These are phyloP conservation scores for Saprolegnia parasitica DNA, from an alignment of 352 stramenopile genomes.

Conservation along the genomic window DNA sequence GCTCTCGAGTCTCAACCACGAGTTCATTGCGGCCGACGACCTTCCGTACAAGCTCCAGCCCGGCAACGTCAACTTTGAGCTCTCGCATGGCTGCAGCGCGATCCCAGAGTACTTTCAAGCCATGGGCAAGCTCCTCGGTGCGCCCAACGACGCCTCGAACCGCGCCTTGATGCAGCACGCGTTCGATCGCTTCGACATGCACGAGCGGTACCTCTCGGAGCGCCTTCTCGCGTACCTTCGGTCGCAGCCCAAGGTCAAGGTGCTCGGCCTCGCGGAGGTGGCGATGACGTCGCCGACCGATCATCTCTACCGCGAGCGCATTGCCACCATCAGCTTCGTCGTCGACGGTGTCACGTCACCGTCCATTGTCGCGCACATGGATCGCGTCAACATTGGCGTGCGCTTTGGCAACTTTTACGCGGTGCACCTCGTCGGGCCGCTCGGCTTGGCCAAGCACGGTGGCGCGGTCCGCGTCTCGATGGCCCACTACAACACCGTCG, in stretches of 20 bases:
- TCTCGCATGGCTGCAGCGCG: conserved; percentile 7
- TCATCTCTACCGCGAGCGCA: background rate
- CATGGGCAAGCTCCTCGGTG: conserved; percentile 3
- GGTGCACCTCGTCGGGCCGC: conserved; percentile 10
- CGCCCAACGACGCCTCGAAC: background rate
- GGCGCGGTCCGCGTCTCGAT: conserved; percentile 28
- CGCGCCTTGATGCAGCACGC: conserved; percentile 17
- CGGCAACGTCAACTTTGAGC: conserved; percentile 27
- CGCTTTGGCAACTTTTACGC: conserved; percentile 26
- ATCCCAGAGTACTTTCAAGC: conserved; percentile 21
- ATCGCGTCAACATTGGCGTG: conserved; percentile 16
- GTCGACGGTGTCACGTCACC: conserved; percentile 16
- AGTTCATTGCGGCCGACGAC: conserved; percentile 24
- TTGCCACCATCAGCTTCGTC: conserved; percentile 23
- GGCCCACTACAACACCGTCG: conserved; percentile 29
- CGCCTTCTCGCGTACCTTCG: conserved; percentile 16
- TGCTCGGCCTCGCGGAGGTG: conserved; percentile 5
- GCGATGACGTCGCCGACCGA: background rate
- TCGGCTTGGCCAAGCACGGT: conserved; percentile 13
- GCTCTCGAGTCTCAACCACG: conserved; percentile 24
- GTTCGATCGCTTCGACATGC: conserved; percentile 23
- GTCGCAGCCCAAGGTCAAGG: background rate
- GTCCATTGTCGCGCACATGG: conserved; percentile 8
- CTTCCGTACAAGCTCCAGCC: conserved; percentile 29
- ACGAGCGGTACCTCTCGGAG: conserved; percentile 14